Conservation (phyloP, 139 green algal genomes). For the Asterochloris erici region DNA sequence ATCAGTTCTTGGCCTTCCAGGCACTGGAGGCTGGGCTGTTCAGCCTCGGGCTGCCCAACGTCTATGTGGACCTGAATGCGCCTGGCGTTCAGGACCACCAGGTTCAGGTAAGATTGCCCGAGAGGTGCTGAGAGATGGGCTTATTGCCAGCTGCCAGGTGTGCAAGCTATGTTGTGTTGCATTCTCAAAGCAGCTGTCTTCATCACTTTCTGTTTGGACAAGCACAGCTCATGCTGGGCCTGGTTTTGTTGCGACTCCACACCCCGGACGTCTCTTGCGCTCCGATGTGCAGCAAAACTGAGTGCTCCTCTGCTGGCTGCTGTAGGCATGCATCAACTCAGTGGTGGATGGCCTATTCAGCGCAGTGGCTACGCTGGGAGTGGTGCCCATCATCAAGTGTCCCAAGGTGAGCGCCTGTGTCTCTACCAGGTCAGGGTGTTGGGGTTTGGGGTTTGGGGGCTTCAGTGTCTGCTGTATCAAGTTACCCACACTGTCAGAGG, state of each 20-base stretch:
- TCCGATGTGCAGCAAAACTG: neutral
- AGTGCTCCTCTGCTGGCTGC: neutral
- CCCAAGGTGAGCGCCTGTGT: conserved; percentile 33
- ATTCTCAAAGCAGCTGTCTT: neutral
- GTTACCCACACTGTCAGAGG: too few relatives aligned
- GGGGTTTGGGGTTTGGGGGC: too few relatives aligned
- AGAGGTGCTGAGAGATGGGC: neutral
- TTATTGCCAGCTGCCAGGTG: neutral
- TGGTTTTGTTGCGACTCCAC: neutral
- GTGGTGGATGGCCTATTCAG: conserved; percentile 94
- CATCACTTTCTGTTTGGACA: neutral
- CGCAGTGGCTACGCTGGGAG: conserved; percentile 81
- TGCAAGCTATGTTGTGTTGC: neutral
- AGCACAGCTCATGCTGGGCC: neutral
- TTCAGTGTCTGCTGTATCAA: too few relatives aligned
- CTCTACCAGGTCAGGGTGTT: too few relatives aligned
- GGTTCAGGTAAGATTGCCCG: conserved; percentile 65
- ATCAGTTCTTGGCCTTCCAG: conserved; percentile 92
- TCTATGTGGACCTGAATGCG: conserved; percentile 92
- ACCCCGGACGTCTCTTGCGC: neutral
- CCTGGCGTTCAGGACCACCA: conserved; percentile 77
- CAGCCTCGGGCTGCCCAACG: conserved; percentile 73
- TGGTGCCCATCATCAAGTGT: conserved; percentile 93
- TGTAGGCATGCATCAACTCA: conserved; percentile 45
- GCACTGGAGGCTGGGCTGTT: conserved; percentile 88